phyloP scores from a whole-genome alignment of 169 alveolate genomes.

The Cryptosporidium xiaoi region DNA sequence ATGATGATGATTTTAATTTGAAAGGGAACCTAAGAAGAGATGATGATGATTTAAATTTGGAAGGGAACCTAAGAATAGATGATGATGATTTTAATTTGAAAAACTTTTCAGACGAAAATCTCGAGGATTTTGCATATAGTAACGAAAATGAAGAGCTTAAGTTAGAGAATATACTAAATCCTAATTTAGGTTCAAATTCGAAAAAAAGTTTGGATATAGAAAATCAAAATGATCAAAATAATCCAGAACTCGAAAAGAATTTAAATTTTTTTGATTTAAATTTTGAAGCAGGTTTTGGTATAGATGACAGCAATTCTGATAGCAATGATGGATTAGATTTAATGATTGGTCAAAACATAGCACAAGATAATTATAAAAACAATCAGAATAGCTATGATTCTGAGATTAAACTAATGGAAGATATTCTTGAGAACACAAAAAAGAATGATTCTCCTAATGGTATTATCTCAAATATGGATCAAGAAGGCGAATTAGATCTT shows the following conservation, averaged over 20 bases:
- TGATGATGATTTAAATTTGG: too few relatives aligned
- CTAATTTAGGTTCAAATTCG: neutral
- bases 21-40: too few relatives aligned
- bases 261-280: neutral
- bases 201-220: neutral
- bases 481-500: neutral
- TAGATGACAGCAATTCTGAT: neutral
- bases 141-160: too few relatives aligned
- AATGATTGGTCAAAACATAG: neutral
- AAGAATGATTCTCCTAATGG: neutral
- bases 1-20: too few relatives aligned
- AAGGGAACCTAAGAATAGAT: too few relatives aligned
- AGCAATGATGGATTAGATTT: neutral
- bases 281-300: neutral
- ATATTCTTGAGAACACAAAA: neutral
- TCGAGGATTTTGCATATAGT: too few relatives aligned
- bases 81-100: too few relatives aligned
- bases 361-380: neutral
- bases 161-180: too few relatives aligned
- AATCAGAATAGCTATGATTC: neutral
- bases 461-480: neutral
- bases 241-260: neutral
- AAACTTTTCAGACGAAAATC: too few relatives aligned
- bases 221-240: neutral
- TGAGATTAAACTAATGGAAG: neutral